phyloP scores from a whole-genome alignment of 2,329 filamentous ascomycete genomes.

The Meredithiella fracta region DNA sequence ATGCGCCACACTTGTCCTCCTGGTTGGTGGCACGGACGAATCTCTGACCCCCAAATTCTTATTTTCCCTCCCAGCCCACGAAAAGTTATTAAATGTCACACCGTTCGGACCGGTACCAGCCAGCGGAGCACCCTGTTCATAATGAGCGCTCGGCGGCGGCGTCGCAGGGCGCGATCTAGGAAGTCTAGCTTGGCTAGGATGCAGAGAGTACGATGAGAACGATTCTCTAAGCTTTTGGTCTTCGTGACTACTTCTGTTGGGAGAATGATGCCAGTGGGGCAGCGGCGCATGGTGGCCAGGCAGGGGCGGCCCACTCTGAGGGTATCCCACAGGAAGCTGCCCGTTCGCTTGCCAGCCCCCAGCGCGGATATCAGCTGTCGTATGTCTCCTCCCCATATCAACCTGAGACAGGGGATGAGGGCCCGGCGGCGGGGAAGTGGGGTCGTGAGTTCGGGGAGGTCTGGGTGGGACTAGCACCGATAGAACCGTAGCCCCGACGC shows the following conservation, averaged over 20 bases:
- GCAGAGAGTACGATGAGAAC: slow-evolving; percentile 37
- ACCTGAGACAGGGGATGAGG: slow-evolving; percentile 40
- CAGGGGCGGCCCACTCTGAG: slow-evolving; percentile 44
- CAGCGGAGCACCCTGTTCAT: slow-evolving; percentile 19
- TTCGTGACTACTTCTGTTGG: slow-evolving; percentile 31
- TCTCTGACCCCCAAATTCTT: slow-evolving; percentile 36
- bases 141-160: slow-evolving; percentile 30
- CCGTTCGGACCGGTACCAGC: slow-evolving; percentile 19
- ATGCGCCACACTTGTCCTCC: slow-evolving; percentile 45
- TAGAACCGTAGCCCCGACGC: slow-evolving; percentile 70
- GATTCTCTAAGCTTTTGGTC: slow-evolving; percentile 42
- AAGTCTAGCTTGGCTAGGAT: slow-evolving; percentile 24
- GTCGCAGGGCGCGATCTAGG: slow-evolving; percentile 38
- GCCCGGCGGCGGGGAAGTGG: slow-evolving; percentile 41
- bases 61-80: slow-evolving; percentile 35
- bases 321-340: background rate
- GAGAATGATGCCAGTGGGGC: slow-evolving; percentile 38
- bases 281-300: slow-evolving; percentile 28
- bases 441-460: slow-evolving; percentile 45
- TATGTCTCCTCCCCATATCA: slow-evolving; percentile 67
- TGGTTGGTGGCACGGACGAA: slow-evolving; percentile 38
- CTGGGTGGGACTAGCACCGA: slow-evolving; percentile 52
- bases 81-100: slow-evolving; percentile 32
- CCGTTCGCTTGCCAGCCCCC: slow-evolving; percentile 41
- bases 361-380: slow-evolving; percentile 85